Conservation (phyloP, 2,329 filamentous ascomycete species). For the Scopulariopsis brevicaulis region DNA sequence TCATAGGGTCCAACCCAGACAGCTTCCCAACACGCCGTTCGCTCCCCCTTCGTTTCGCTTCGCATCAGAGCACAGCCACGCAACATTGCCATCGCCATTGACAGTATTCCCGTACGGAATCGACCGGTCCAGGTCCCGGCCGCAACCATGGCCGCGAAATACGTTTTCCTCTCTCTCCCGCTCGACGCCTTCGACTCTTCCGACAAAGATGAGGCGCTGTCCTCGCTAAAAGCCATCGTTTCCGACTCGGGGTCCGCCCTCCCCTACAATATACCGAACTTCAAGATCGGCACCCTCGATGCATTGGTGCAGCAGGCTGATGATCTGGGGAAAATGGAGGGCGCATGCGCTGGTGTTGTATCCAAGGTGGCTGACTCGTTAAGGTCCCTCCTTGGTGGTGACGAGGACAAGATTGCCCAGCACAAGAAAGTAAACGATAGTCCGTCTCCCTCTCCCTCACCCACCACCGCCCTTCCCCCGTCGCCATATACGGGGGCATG, state of each 20-base stretch:
- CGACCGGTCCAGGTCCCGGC: background rate
- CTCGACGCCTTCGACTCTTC: constrained; percentile 73
- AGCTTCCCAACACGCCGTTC: background rate
- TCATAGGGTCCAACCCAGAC: background rate
- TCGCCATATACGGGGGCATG: background rate
- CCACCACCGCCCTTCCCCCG: background rate
- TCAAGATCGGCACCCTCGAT: constrained; percentile 97
- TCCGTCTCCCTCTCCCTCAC: constrained; percentile 29
- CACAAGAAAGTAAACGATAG: constrained; percentile 94
- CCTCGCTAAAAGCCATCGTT: constrained; percentile 61
- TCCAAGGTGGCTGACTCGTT: constrained; percentile 82
- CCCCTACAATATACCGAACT: constrained; percentile 76
- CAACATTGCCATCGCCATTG: background rate
- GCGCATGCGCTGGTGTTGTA: constrained; percentile 69
- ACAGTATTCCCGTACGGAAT: background rate
- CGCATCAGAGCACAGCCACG: background rate
- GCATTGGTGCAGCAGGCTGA: constrained; percentile 93
- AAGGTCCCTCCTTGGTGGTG: constrained; percentile 69
- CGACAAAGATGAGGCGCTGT: constrained; percentile 71
- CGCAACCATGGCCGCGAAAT: constrained; percentile 44
- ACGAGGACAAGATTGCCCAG: constrained; percentile 69
- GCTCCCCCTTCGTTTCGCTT: background rate
- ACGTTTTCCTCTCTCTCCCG: constrained; percentile 83
- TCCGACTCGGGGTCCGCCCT: constrained; percentile 65
- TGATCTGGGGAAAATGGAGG: constrained; percentile 80